A percentile compares a stretch with the other conserved stretches of the same genome.
phyloP scores from a whole-genome alignment of 768 basidiomycete genomes.

The Amanita subjunquillea region DNA sequence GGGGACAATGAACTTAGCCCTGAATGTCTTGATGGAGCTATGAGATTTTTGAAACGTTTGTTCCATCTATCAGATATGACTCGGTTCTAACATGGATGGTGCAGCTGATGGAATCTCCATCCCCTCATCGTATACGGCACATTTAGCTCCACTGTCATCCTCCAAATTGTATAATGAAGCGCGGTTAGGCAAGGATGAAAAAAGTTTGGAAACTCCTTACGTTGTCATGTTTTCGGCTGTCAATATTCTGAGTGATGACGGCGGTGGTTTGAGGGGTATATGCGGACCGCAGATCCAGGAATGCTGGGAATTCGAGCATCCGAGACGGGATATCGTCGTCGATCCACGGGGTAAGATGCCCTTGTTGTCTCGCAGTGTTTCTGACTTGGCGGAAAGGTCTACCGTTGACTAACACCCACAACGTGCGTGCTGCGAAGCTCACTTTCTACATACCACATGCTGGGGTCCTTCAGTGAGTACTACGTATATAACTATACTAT shows the following conservation, averaged over 20 bases:
- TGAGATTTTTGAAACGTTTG: conserved; percentile 86
- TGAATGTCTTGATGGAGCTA: conserved; percentile 94
- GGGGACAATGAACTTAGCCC: conserved; percentile 98
- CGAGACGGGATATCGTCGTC: conserved; percentile 66
- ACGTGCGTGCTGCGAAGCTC: conserved; percentile 77
- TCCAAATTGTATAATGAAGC: conserved; percentile 89
- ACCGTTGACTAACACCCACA: conserved; percentile 93
- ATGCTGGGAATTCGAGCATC: conserved; percentile 98
- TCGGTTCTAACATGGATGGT: background rate
- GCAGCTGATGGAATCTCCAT: conserved; percentile 91
- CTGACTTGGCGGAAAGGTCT: conserved; percentile 41
- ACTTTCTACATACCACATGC: conserved; percentile 93
- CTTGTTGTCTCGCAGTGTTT: background rate
- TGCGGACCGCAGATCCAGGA: conserved; percentile 85
- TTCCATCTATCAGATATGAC: conserved; percentile 5
- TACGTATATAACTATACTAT: background rate
- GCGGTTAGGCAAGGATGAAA: conserved; percentile 48
- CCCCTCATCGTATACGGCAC: conserved; percentile 91
- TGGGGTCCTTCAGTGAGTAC: conserved; percentile 67
- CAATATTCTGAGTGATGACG: conserved; percentile 76
- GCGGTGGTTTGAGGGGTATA: conserved; percentile 45
- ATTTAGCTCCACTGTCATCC: conserved; percentile 89
- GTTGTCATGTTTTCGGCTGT: conserved; percentile 98
- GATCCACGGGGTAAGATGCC: conserved; percentile 51
- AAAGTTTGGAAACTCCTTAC: conserved; percentile 87